Evolutionary conservation across 805 yeast species (phyloP), one percentile per base, ranked within the genome.

Genomic region (Lachancea cidri): DNA sequence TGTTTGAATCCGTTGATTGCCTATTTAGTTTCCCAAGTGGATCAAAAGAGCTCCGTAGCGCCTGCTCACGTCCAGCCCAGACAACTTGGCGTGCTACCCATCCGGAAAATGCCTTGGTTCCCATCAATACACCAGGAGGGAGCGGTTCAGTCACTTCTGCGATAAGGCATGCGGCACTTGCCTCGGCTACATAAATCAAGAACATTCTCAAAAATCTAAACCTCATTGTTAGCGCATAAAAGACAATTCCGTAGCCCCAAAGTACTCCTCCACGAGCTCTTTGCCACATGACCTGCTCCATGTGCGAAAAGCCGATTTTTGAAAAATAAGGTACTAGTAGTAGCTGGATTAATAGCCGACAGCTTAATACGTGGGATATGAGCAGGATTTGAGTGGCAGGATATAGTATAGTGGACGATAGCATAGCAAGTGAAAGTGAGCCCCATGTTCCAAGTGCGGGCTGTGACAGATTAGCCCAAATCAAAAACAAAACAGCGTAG

Each of bases 211-310:
- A 50, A 48, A 67, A 66, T 0, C 79, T 80, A 14, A 70, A 54
- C 29, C 60, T 18, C 16, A 14, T 57, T 40, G 76, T 56, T 36
- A 74, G 54, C 40, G 62, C 47, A 47, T 65, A 77, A 54, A 68
- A 73, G 35, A 67, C 68, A 6, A 74, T 52, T 3, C 81, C 77
- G 47, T 77, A 77, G 4, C 82, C 83, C 46, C 73, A 71, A 38
- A 79, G 57, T 22, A 74, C 66, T 0, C 82, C 83, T 41, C 73
- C 76, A 30, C 83, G 65, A 11, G 77, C 67, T 9, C 64, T 63
- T 35, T 67, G 58, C 83, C 83, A 78, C 39, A 64, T 68, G 14
- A 65, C 58, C 32, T 65, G 63, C 39, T 74, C 74, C n/a, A 58
- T 47, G 4, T 52, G 53, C 4, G 70, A 57, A 42, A 75, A 70